Base-by-base conservation (phyloP, 768 basidiomycete genomes). In the Leccinum barrowsii region DNA sequence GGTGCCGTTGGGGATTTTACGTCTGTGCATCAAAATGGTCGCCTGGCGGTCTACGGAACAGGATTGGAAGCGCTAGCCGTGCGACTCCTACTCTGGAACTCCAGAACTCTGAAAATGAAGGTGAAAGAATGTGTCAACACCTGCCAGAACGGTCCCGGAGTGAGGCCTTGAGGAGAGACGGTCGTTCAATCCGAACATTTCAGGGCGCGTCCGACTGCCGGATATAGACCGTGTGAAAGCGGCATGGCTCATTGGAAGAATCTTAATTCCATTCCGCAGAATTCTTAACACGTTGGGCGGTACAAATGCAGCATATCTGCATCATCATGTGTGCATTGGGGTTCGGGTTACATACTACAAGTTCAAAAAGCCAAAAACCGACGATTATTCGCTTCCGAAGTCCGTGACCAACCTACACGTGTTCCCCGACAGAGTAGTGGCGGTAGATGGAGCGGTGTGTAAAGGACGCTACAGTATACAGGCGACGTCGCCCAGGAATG, bases 371-470 rank as follows among this genome's bases (percentile, higher is more conserved):
- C 42, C 54, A 54, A 60, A 60, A 52, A 44, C 26, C 50, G 52
- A 61, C 54, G 50, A 56, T 55, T 51, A 42, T 56, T 61, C 64
- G 69, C 65, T 70, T 60, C 68, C 69, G 66, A 68, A 53, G 52
- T 42, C 50, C n/a, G 28, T 34, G 30, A 28, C 56, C 34, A 21
- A 28, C 54, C 21, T 21, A 55, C 66, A 65, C 60, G 68, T 68
- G 64, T 49, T 30, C 54, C 34, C 32, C 51, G 12, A 54, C 13
- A 57, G 40, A 19, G 34, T 22, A 37, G 40, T 19, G 24, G 26
- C 30, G 37, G 30, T 34, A 34, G 34, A 22, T 13, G 49, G 2
- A 4, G 22, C 7, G 24, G 42, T 40, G 10, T 56, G 59, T 26
- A n/a, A 32, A 32, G 30, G 44, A 26, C 44, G 15, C 13, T 12